Evolutionary conservation across 805 yeast genomes (phyloP).

Genomic region (Jamesozyma piceae): DNA sequence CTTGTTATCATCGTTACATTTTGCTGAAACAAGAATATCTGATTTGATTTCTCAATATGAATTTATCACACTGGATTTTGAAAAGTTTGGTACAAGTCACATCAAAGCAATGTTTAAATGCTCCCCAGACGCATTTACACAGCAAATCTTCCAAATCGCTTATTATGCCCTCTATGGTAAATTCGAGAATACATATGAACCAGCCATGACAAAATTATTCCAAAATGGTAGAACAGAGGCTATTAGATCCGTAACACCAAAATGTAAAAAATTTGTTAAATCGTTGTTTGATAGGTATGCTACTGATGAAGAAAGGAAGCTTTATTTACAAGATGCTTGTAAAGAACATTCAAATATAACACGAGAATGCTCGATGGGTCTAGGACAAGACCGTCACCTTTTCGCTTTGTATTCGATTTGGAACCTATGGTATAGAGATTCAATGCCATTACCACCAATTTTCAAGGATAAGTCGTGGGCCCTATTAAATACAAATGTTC

Average conservation of each 20-base stretch:
- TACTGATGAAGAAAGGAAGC: conserved; percentile 46
- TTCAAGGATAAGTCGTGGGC: conserved; percentile 89
- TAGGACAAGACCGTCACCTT: conserved; percentile 88
- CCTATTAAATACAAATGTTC: conserved; percentile 64
- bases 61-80: conserved; percentile 68
- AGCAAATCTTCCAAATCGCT: conserved; percentile 88
- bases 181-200: conserved; percentile 90
- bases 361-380: conserved; percentile 58
- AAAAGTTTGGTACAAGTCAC: conserved; percentile 57
- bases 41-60: conserved; percentile 87
- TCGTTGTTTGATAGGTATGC: conserved; percentile 68
- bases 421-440: conserved; percentile 38
- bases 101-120: conserved; percentile 71
- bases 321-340: conserved; percentile 60
- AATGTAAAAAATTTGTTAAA: conserved; percentile 73
- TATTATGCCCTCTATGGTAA: conserved; percentile 87
- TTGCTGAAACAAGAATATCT: conserved; percentile 82
- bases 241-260: conserved; percentile 71
- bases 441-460: conserved; percentile 50
- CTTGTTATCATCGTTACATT: conserved; percentile 66
- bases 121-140: conserved; percentile 91
- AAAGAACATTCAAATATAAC: conserved; percentile 58
- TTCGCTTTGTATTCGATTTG: conserved; percentile 83
- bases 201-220: conserved; percentile 87
- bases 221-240: conserved; percentile 92